Percentiles rank a stretch among this genome's conserved stretches.
These are phyloP conservation scores for Beauveria sp. DNA, from an alignment of 2,329 filamentous ascomycete genomes.

Conservation along the genomic window DNA sequence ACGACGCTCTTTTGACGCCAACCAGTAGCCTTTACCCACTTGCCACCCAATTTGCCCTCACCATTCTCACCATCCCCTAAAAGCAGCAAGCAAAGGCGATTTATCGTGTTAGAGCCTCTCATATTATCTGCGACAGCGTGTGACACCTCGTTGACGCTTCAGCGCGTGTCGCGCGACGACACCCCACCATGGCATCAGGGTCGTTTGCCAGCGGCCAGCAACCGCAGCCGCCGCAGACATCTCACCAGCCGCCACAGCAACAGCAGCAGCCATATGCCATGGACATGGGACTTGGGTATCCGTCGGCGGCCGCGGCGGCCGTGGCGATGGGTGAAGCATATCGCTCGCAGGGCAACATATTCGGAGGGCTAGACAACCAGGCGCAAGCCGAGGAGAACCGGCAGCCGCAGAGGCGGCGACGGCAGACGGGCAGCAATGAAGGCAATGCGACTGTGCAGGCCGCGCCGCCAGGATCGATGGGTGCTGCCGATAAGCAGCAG, in stretches of 20 bases:
- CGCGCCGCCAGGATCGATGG: constrained; percentile 16
- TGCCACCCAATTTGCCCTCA: constrained; percentile 1
- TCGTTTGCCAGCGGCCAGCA: neutral
- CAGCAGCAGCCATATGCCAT: constrained; percentile 10
- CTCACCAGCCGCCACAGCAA: constrained; percentile 12
- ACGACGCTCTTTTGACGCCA: constrained; percentile 9
- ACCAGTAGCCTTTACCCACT: neutral
- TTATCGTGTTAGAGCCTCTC: neutral
- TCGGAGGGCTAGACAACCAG: constrained; percentile 9
- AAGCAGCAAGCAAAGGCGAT: constrained; percentile 7
- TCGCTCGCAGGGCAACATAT: neutral
- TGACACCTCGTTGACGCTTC: neutral
- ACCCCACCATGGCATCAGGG: neutral
- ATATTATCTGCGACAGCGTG: neutral
- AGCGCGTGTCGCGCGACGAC: neutral
- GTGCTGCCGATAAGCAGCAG: neutral
- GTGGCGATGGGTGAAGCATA: constrained; percentile 7
- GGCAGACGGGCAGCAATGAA: constrained; percentile 6
- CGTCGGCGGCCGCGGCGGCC: neutral
- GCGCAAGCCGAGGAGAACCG: neutral
- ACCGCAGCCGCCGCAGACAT: constrained; percentile 18
- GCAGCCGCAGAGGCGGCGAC: constrained; percentile 1
- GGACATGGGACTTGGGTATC: neutral
- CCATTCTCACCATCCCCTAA: neutral
- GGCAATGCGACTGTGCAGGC: constrained; percentile 12